phyloP scores from a whole-genome alignment of 2,329 filamentous ascomycete genomes.

The Colletotrichum tofieldiae region DNA sequence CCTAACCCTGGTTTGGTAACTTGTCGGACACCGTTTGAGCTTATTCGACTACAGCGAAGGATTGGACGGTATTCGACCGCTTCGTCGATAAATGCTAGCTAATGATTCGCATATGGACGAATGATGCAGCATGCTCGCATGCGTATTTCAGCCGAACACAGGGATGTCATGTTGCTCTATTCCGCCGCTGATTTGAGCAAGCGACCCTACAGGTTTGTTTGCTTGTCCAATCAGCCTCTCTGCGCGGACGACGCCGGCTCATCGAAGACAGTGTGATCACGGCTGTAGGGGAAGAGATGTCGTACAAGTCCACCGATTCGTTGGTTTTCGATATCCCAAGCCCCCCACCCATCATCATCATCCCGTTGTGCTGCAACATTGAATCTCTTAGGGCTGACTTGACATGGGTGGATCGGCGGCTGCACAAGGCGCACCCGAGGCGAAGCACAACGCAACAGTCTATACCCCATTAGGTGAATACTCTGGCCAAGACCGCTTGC shows the following conservation, averaged over 20 bases:
- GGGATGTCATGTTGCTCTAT: neutral
- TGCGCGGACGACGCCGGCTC: neutral
- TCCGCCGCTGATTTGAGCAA: neutral
- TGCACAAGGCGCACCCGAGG: constrained; percentile 21
- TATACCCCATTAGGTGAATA: constrained; percentile 41
- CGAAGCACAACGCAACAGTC: constrained; percentile 3
- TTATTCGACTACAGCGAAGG: neutral
- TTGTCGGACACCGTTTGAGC: no score
- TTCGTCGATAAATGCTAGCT: neutral
- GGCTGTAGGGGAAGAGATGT: neutral
- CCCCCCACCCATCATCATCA: neutral
- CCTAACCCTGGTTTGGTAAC: neutral
- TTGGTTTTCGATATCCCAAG: neutral
- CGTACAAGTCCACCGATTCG: constrained; percentile 12
- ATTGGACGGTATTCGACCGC: neutral
- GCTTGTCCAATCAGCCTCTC: neutral
- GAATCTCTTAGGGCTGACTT: constrained; percentile 25
- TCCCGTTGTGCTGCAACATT: neutral
- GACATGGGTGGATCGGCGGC: constrained; percentile 21
- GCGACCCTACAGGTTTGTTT: neutral
- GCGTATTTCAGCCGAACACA: neutral
- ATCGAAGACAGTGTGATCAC: neutral
- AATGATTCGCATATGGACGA: neutral
- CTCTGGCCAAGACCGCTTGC: constrained; percentile 37
- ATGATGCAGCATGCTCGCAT: no score